phyloP scores from a whole-genome alignment of 805 yeast species.

The Teunomyces panamensis region DNA sequence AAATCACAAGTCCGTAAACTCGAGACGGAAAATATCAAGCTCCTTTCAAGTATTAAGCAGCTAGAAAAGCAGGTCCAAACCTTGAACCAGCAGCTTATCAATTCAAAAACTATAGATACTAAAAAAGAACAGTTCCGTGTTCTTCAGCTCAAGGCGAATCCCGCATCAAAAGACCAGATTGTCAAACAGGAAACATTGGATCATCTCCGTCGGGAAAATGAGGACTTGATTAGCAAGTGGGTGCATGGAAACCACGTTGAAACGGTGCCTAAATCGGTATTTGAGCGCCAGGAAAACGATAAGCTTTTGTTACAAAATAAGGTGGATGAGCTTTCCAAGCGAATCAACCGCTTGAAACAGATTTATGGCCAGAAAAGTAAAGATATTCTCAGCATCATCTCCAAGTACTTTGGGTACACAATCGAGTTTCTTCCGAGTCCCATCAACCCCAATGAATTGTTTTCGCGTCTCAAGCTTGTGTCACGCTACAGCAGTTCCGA shows the following conservation, averaged over 20 bases:
- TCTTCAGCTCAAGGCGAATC: conserved; percentile 64
- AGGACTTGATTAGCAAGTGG: conserved; percentile 41
- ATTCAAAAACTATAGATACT: conserved; percentile 17
- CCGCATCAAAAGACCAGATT: conserved; percentile 59
- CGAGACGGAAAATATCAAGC: conserved; percentile 40
- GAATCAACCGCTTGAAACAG: conserved; percentile 51
- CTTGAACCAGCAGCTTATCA: conserved; percentile 34
- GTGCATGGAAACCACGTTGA: conserved; percentile 17
- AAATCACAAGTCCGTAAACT: conserved; percentile 24
- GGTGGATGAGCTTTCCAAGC: conserved; percentile 49
- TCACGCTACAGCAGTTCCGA: conserved; percentile 37
- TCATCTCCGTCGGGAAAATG: conserved; percentile 56
- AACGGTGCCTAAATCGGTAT: conserved; percentile 57
- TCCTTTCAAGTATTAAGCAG: conserved; percentile 34
- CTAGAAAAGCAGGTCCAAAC: conserved; percentile 32
- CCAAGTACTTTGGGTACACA: conserved; percentile 67
- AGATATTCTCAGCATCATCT: conserved; percentile 67
- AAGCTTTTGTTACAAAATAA: conserved; percentile 45
- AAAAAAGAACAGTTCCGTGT: conserved; percentile 39
- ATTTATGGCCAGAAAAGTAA: conserved; percentile 63
- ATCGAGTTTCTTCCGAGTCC: conserved; percentile 59
- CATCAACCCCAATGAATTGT: conserved; percentile 43
- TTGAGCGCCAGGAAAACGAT: conserved; percentile 60
- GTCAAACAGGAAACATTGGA: conserved; percentile 52
- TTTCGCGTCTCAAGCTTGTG: conserved; percentile 52